These are phyloP conservation scores for Trichoderma lentiforme DNA, from an alignment of 2,329 filamentous ascomycete species.

Conservation along the genomic window DNA sequence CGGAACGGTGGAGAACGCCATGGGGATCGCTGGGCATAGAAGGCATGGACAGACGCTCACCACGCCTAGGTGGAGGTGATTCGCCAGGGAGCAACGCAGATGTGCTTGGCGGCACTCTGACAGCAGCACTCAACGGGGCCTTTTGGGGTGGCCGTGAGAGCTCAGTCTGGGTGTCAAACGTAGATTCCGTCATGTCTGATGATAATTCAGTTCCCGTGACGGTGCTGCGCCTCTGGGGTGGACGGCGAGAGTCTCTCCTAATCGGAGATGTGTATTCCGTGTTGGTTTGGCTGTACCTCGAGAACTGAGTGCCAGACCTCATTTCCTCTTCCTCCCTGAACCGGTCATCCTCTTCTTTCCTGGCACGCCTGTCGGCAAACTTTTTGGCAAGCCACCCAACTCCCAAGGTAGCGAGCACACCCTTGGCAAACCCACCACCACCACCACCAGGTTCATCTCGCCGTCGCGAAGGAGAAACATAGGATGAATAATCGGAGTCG, in stretches of 20 bases:
- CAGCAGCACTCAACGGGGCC: conserved; percentile 20
- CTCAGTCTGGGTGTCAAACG: conserved; percentile 30
- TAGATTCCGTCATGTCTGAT: conserved; percentile 37
- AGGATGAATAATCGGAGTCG: conserved; percentile 58
- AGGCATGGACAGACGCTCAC: conserved; percentile 46
- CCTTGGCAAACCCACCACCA: conserved; percentile 52
- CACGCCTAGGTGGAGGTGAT: conserved; percentile 34
- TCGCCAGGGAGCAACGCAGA: conserved; percentile 25
- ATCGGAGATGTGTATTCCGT: conserved; percentile 58
- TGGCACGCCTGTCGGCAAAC: conserved; percentile 54
- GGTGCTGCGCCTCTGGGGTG: conserved; percentile 30
- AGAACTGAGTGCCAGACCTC: conserved; percentile 59
- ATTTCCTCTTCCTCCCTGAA: conserved; percentile 49
- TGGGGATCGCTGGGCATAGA: conserved; percentile 52
- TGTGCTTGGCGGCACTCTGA: conserved; percentile 22
- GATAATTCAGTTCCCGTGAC: conserved; percentile 31
- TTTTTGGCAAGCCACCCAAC: conserved; percentile 67
- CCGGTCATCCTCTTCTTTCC: conserved; percentile 49
- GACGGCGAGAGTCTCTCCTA: conserved; percentile 34
- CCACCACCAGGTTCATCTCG: conserved; percentile 43
- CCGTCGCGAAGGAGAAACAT: conserved; percentile 60
- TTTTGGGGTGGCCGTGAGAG: conserved; percentile 26
- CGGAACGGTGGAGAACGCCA: conserved; percentile 37
- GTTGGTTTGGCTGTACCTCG: conserved; percentile 67
- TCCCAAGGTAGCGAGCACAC: conserved; percentile 59